These are phyloP conservation scores for Aspergillus puulaauensis DNA, from an alignment of 2,329 filamentous ascomycete genomes.

Conservation along the genomic window DNA sequence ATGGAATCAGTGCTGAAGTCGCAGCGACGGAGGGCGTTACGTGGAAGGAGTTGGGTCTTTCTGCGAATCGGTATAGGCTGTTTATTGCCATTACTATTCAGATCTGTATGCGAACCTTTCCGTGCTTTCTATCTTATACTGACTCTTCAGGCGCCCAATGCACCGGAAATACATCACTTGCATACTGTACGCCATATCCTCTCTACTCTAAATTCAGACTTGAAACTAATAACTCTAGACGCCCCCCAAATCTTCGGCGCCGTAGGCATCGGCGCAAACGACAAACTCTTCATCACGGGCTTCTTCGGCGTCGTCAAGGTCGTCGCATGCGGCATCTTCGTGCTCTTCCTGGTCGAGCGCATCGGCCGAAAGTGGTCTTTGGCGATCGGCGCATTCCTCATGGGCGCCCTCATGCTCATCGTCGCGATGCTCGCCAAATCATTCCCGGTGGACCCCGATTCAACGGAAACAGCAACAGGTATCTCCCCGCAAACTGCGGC, in stretches of 20 bases:
- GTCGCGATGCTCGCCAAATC: slow-evolving; percentile 48
- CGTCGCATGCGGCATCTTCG: slow-evolving; percentile 47
- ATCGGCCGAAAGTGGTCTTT: slow-evolving; percentile 52
- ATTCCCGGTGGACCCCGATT: slow-evolving; percentile 37
- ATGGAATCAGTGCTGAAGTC: slow-evolving; percentile 25
- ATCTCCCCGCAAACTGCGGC: slow-evolving; percentile 39
- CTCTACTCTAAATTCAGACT: no score
- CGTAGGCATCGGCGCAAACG: slow-evolving; percentile 46
- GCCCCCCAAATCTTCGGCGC: slow-evolving; percentile 54
- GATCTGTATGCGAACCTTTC: slow-evolving; percentile 27
- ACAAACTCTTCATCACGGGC: slow-evolving; percentile 48
- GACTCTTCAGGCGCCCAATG: slow-evolving; percentile 36
- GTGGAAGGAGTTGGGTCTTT: slow-evolving; percentile 48
- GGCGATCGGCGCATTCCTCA: slow-evolving; percentile 48
- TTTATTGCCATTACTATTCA: slow-evolving; percentile 50
- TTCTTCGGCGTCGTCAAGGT: slow-evolving; percentile 56
- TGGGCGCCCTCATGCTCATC: slow-evolving; percentile 54
- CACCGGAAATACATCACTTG: slow-evolving; percentile 53
- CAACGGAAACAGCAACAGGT: slow-evolving; percentile 32
- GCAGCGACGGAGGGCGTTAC: slow-evolving; percentile 46
- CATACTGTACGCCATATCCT: slow-evolving; percentile 31
- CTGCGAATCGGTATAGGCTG: slow-evolving; percentile 49
- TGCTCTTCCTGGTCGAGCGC: slow-evolving; percentile 51
- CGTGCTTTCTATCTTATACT: background rate
- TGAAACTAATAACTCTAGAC: slow-evolving; percentile 7